Evolutionary conservation across 1,284 basidiomycete species (phyloP).

Genomic region (Leccinum subrobustum): DNA sequence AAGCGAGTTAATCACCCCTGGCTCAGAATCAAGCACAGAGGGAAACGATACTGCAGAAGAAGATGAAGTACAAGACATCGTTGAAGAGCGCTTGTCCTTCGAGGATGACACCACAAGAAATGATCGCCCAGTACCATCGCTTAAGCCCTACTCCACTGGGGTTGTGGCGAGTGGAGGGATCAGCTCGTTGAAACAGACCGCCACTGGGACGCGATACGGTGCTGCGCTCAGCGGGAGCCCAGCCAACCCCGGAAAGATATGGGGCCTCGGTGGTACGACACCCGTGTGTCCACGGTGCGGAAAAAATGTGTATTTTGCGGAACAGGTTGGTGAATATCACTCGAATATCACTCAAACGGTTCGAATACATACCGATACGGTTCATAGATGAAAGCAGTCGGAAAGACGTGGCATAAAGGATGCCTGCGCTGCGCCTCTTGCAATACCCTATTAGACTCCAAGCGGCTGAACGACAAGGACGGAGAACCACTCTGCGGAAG

Average conservation of each 20-base stretch:
- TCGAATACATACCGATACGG: conserved; percentile 9
- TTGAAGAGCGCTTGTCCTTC: conserved; percentile 24
- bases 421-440: conserved; percentile 74
- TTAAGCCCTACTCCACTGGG: conserved; percentile 31
- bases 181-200: conserved; percentile 37
- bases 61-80: conserved; percentile 27
- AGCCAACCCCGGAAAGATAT: conserved; percentile 36
- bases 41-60: conserved; percentile 28
- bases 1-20: conserved; percentile 11
- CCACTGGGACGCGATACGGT: conserved; percentile 54
- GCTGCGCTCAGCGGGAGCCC: conserved; percentile 38
- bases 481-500: conserved; percentile 65
- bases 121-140: conserved; percentile 24
- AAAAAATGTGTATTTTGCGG: conserved; percentile 63
- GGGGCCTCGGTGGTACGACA: conserved; percentile 42
- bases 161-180: conserved; percentile 7
- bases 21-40: conserved; percentile 13
- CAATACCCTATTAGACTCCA: conserved; percentile 62
- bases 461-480: conserved; percentile 68
- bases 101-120: conserved; percentile 34
- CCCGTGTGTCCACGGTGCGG: conserved; percentile 57
- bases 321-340: conserved; percentile 43
- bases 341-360: not conserved
- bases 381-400: conserved; percentile 65
- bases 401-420: conserved; percentile 74